Evolutionary conservation across 2,329 filamentous ascomycete genomes (phyloP).

Genomic region (Fusarium sp.): DNA sequence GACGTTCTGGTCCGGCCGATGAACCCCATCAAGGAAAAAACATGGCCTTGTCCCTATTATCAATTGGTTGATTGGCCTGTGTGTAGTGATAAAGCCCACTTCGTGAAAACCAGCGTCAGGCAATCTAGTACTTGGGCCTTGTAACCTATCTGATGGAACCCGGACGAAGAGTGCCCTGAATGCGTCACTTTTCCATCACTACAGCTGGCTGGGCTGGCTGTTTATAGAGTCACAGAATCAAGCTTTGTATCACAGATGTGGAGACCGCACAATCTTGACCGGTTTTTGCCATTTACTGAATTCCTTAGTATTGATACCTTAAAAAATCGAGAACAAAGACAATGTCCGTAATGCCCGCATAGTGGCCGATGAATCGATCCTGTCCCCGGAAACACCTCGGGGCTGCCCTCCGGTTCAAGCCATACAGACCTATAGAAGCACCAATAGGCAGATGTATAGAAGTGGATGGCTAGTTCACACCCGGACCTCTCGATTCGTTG

Average conservation of each 20-base stretch:
- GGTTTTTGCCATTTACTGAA: not conserved
- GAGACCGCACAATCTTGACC: not conserved
- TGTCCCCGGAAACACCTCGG: conserved; percentile 34
- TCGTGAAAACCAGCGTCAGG: conserved; percentile 1
- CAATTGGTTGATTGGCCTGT: conserved; percentile 26
- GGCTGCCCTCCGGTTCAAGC: conserved; percentile 28
- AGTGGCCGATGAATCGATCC: conserved; percentile 27
- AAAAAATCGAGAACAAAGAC: not conserved
- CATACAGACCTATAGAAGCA: conserved; percentile 9
- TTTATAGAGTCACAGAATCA: not conserved
- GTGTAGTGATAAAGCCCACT: conserved; percentile 28
- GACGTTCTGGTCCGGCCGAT: conserved; percentile 39
- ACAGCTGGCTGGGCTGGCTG: not conserved
- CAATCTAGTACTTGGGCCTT: conserved; percentile 11
- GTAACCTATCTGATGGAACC: not conserved
- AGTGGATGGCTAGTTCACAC: conserved; percentile 25
- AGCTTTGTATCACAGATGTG: conserved; percentile 14
- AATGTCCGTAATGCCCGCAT: not conserved
- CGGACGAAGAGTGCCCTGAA: conserved; percentile 3
- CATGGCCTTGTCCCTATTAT: conserved; percentile 29
- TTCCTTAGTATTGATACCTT: not conserved
- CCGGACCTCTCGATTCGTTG: conserved; percentile 4
- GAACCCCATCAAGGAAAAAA: conserved; percentile 26
- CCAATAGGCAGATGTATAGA: conserved; percentile 13
- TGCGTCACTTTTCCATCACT: conserved; percentile 31